Base-by-base conservation (phyloP, 139 green algal species). In the Pedinophyceae sp. region DNA sequence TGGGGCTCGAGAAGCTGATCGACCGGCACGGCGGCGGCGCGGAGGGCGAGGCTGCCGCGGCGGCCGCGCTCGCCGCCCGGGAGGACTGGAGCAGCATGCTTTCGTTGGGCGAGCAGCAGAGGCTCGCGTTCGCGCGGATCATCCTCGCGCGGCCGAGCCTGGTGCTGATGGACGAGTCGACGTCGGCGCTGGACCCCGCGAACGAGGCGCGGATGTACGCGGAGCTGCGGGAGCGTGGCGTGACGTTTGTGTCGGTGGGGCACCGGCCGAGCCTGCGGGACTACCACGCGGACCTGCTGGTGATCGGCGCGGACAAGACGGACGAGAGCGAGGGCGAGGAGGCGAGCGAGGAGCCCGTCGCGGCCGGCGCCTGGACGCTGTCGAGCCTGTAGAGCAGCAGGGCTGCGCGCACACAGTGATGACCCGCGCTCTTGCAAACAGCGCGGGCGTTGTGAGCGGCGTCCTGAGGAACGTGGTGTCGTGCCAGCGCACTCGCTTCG, bases 51-150 rank as follows among this genome's bases (percentile, higher is more conserved):
- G n/a, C n/a, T n/a, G n/a, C n/a, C n/a, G n/a, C n/a, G n/a, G n/a
- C n/a, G n/a, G 46, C 38, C 28, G n/a, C 58, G 4, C 66, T 94
- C 28, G 80, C 91, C 58, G 26, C 60, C 0, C 59, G 77, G 10
- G 72, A 76, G 1, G 88, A 97, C 52, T 97, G 89, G 89, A 62
- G 77, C 13, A 62, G 54, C 43, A 74, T 76, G 13, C 66, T 97
- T 43, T 95, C 83, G 1, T 62, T 98, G 29, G 89, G 90, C 18
- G 90, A 97, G 78, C 90, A 98, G 74, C 89, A 97, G 76, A 77
- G 90, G 10, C 68, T 98, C 18, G 90, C 89, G 6, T 96, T 96
- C 73, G 89, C 86, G 6, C 70, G 89, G 30, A 59, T 94, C 28
- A 76, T 95, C 41, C 62, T 93, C 16, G 66, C 72, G 5, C 53